phyloP scores from a whole-genome alignment of 2,329 filamentous ascomycete species.

The Sclerotinia sclerotiorum region DNA sequence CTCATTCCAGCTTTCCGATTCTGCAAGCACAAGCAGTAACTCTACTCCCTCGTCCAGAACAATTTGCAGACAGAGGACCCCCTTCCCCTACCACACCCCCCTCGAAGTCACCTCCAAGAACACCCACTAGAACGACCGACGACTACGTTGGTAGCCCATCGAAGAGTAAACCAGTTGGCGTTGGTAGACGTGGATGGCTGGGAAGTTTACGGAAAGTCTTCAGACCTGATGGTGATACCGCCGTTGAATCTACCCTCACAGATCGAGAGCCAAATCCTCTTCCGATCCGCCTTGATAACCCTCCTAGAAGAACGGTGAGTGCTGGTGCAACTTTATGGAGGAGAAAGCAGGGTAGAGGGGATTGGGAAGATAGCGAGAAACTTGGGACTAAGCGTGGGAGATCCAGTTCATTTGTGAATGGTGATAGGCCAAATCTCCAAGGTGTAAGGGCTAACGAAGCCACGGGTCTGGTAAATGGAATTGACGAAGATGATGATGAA shows the following conservation, averaged over 20 bases:
- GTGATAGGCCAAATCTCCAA: constrained; percentile 3
- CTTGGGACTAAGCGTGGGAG: constrained; percentile 14
- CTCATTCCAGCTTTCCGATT: constrained; percentile 36
- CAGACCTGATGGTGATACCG: constrained; percentile 14
- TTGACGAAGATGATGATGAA: constrained; percentile 48
- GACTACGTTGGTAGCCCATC: constrained; percentile 53
- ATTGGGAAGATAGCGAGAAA: constrained; percentile 48
- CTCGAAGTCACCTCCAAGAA: constrained; percentile 24
- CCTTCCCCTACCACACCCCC: neutral
- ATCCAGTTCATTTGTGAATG: constrained; percentile 33
- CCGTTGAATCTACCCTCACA: neutral
- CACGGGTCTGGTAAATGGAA: neutral
- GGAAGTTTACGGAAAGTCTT: constrained; percentile 57
- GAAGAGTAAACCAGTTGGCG: constrained; percentile 49
- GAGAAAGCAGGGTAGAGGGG: constrained; percentile 51
- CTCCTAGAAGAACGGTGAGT: constrained; percentile 46
- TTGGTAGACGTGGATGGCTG: constrained; percentile 52
- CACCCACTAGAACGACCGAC: constrained; percentile 27
- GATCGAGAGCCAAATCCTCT: constrained; percentile 32
- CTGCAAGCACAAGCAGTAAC: constrained; percentile 38
- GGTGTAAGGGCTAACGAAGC: constrained; percentile 7
- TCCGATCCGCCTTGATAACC: constrained; percentile 28
- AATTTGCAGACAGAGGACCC: neutral
- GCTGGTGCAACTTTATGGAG: constrained; percentile 49
- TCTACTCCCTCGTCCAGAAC: constrained; percentile 36